Base-by-base conservation (phyloP, 805 yeast genomes). In the Monosporozyma servazzii region DNA sequence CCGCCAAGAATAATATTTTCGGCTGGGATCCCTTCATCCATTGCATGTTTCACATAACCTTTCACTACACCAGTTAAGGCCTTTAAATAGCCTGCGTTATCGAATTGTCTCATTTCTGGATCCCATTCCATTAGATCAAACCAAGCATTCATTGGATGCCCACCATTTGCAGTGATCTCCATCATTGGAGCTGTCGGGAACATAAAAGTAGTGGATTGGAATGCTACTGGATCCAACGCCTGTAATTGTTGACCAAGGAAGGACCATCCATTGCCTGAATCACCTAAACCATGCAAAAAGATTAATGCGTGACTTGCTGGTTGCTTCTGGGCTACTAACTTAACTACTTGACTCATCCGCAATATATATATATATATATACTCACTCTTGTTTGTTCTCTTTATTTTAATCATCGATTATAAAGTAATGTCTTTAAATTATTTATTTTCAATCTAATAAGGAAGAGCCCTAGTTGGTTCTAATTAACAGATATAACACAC, bases 241-340 rank as follows among this genome's bases (percentile, higher is more conserved):
- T 74, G 75, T 25, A 86, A 75, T 50, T 80, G 70, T 40, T 82
- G 84, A 3, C 93, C 86, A 41, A 91, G 70, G 73, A 87, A 88
- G 45, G 79, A 73, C 96, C 96, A 91, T 1, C 97, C 97, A 17
- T 75, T 74, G 4, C 96, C 97, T 0, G 88, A 67, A 66, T 91
- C 98, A 9, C 99, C 99, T 17, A 91, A 73, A 0, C 99, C 98
- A 65, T 93, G 98, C 50, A 88, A 64, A 53, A 90, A 76, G 21
- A 90, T 85, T 33, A 89, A 71, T 1, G 89, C 81, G 1, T 87
- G 84, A 1, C 81, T 71, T 5, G 82, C 77, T 1, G 71, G 68
- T 43, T 62, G 61, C 0, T 55, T 49, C 27, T 56, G 60, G 8
- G 74, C 58, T 5, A 69, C 61, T 11, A 67, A 53, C 52, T 66